A percentile compares a stretch with the other conserved stretches of the same genome.
Evolutionary conservation across 306 rosid genomes (phyloP).

Genomic region (Crotalaria pallida): DNA sequence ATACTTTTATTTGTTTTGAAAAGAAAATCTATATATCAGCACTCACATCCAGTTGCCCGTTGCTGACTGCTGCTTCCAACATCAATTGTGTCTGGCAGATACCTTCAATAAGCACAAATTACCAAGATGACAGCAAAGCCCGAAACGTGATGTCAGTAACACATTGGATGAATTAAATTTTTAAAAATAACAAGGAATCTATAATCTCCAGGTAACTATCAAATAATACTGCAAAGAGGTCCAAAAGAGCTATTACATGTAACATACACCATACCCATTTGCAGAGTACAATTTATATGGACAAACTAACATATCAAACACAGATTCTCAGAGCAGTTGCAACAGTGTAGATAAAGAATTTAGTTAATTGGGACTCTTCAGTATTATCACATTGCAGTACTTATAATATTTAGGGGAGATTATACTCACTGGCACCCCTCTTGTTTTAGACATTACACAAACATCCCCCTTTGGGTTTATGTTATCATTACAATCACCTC

Average conservation of each 20-base stretch:
- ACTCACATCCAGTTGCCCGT: constrained; percentile 86
- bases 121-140: constrained; percentile 23
- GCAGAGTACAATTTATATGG: background rate
- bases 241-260: background rate
- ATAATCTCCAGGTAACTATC: background rate
- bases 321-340: background rate
- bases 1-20: constrained; percentile 39
- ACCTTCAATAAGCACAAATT: constrained; percentile 43
- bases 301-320: background rate
- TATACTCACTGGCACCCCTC: no score
- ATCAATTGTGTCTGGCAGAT: constrained; percentile 96
- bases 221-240: background rate
- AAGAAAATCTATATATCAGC: constrained; percentile 49
- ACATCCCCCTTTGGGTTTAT: no score
- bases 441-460: no score
- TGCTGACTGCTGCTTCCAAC: constrained; percentile 77
- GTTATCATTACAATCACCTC: no score
- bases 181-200: background rate
- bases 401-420: no score
- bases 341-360: background rate
- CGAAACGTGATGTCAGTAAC: constrained; percentile 17
- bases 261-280: background rate
- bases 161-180: background rate
- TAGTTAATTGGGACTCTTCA: background rate
- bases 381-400: background rate